Conservation (phyloP, 495 filamentous ascomycete genomes). For the Aspergillus olivimuriae region DNA sequence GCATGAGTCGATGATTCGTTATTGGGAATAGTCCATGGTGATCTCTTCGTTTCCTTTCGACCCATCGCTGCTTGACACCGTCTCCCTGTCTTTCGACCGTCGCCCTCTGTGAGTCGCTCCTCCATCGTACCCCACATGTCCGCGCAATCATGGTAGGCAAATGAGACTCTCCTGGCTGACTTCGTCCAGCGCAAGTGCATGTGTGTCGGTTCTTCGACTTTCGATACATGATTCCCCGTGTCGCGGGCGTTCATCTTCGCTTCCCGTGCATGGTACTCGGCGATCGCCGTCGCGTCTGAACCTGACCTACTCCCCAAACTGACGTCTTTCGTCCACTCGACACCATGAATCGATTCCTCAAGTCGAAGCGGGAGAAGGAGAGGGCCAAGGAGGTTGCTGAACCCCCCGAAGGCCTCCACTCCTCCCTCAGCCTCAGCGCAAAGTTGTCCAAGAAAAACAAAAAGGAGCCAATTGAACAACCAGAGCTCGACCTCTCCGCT, state of each 20-base stretch:
- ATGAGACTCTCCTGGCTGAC: no score
- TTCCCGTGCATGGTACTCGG: background rate
- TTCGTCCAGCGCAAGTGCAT: background rate
- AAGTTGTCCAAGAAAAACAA: constrained; percentile 24
- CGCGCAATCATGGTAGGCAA: no score
- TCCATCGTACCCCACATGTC: no score
- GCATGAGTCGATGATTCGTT: no score
- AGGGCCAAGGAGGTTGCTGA: constrained; percentile 47
- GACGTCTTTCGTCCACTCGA: no score
- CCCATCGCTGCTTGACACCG: no score
- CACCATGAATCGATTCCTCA: constrained; percentile 70
- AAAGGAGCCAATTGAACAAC: constrained; percentile 50
- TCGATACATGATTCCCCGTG: background rate
- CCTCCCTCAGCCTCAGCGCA: constrained; percentile 9
- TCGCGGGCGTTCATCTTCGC: background rate
- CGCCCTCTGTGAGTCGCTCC: background rate
- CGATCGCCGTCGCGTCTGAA: background rate
- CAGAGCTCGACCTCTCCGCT: constrained; percentile 61
- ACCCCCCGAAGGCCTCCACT: constrained; percentile 25
- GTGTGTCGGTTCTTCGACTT: no score
- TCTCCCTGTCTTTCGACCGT: no score
- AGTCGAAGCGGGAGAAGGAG: constrained; percentile 60
- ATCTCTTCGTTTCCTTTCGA: no score
- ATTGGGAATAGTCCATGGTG: no score
- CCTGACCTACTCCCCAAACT: no score